These are phyloP conservation scores for Laburnicola sp. DNA, from an alignment of 2,329 filamentous ascomycete species.

Conservation along the genomic window DNA sequence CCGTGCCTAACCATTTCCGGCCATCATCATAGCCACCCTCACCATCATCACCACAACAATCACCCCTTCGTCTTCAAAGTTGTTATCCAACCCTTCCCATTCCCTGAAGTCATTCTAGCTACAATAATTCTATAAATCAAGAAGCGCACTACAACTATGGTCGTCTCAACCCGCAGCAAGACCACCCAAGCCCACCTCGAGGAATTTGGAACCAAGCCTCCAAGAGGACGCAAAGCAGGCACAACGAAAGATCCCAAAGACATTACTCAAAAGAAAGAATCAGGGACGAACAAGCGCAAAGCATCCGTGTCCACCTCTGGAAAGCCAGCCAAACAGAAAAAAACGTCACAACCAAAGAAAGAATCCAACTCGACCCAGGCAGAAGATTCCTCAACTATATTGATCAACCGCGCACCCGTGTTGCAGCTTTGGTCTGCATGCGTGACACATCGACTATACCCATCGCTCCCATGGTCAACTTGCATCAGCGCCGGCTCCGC, in stretches of 20 bases:
- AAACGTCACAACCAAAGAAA: not conserved
- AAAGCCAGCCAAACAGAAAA: not conserved
- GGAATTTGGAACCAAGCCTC: constrained; percentile 10
- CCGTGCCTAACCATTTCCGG: too few species aligned
- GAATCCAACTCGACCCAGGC: not conserved
- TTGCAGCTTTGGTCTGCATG: constrained; percentile 35
- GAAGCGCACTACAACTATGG: not conserved
- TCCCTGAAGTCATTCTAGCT: not conserved
- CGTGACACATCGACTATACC: constrained; percentile 31
- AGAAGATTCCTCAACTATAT: constrained; percentile 13
- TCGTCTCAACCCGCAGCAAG: constrained; percentile 17
- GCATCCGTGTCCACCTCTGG: not conserved
- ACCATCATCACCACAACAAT: too few species aligned
- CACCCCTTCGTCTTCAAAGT: not conserved
- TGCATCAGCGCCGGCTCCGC: constrained; percentile 37
- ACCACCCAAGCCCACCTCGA: constrained; percentile 12
- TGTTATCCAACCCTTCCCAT: too few species aligned
- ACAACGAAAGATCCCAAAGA: not conserved
- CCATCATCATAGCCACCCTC: too few species aligned
- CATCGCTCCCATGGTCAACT: constrained; percentile 31
- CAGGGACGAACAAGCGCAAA: constrained; percentile 2
- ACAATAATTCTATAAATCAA: not conserved
- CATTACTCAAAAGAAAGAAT: not conserved
- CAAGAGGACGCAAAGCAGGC: too few species aligned
- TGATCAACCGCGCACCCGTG: constrained; percentile 39